phyloP scores from a whole-genome alignment of 2,329 filamentous ascomycete genomes.

The Colletotrichum sp. region DNA sequence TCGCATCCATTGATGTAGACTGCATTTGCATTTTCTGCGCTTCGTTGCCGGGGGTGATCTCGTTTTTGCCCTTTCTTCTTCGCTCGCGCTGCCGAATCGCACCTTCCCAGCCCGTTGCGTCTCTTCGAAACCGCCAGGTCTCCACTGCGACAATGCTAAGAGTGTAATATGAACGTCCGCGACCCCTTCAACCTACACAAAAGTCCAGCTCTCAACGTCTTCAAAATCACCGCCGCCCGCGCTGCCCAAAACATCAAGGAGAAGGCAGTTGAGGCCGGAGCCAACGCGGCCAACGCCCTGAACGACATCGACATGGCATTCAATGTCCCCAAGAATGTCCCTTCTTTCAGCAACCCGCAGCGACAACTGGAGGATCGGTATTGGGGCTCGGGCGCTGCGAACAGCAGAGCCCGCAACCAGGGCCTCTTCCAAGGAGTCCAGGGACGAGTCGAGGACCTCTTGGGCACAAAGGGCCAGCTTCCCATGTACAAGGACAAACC shows the following conservation, averaged over 20 bases:
- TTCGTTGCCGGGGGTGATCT: not conserved
- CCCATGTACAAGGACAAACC: conserved; percentile 99
- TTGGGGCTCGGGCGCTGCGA: conserved; percentile 62
- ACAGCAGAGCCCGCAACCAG: conserved; percentile 42
- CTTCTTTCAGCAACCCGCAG: conserved; percentile 70
- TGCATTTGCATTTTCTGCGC: not conserved
- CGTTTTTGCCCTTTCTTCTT: not conserved
- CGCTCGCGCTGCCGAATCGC: not conserved
- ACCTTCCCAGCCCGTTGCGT: conserved; percentile 10
- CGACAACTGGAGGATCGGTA: conserved; percentile 69
- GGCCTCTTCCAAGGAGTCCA: conserved; percentile 59
- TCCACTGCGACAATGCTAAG: conserved; percentile 20
- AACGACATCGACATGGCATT: conserved; percentile 71
- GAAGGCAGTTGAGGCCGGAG: conserved; percentile 53
- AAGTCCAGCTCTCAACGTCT: conserved; percentile 40
- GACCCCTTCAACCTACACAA: conserved; percentile 47
- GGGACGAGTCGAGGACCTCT: conserved; percentile 67
- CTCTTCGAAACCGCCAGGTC: conserved; percentile 14
- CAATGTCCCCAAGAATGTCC: conserved; percentile 71
- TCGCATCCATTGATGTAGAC: conserved; percentile 18
- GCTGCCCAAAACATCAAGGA: conserved; percentile 49
- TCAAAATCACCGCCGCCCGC: conserved; percentile 53
- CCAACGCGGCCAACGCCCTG: conserved; percentile 52
- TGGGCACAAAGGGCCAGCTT: conserved; percentile 65
- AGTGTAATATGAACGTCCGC: conserved; percentile 42